Conservation (phyloP, 345 rosid genomes). For the Citrus hindsii region DNA sequence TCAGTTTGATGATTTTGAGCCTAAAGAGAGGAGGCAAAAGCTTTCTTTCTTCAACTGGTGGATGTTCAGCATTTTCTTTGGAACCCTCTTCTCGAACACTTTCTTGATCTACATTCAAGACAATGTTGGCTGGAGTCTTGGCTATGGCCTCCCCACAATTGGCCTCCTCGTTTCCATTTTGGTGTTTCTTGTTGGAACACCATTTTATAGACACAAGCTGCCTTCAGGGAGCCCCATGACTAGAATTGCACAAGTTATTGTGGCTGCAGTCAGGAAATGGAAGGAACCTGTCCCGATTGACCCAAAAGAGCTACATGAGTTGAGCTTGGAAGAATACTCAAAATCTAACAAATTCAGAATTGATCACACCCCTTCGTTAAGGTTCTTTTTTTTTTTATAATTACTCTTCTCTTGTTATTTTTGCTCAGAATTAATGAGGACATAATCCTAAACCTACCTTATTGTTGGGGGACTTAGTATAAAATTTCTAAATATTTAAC, state of each 20-base stretch:
- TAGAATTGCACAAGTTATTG: slow-evolving; percentile 43
- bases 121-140: slow-evolving; percentile 39
- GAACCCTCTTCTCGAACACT: slow-evolving; percentile 52
- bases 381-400: slow-evolving; percentile 13
- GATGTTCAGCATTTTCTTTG: slow-evolving; percentile 63
- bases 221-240: slow-evolving; percentile 49
- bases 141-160: slow-evolving; percentile 50
- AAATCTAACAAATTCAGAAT: slow-evolving; percentile 29
- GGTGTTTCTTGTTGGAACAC: slow-evolving; percentile 47
- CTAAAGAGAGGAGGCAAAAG: slow-evolving; percentile 52
- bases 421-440: too few relatives aligned
- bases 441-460: background rate
- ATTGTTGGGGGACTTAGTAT: too few relatives aligned
- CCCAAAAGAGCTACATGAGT: slow-evolving; percentile 49
- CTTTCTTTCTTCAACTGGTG: slow-evolving; percentile 75
- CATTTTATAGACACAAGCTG: slow-evolving; percentile 49
- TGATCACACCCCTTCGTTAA: slow-evolving; percentile 43
- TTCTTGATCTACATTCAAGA: slow-evolving; percentile 55
- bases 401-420: too few relatives aligned
- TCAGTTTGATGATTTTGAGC: slow-evolving; percentile 62
- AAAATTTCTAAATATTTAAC: too few relatives aligned
- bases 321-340: slow-evolving; percentile 29
- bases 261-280: slow-evolving; percentile 46
- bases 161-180: slow-evolving; percentile 35
- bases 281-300: slow-evolving; percentile 35